Base-by-base conservation (phyloP, 2,329 filamentous ascomycete genomes). In the Penicillium sp. region DNA sequence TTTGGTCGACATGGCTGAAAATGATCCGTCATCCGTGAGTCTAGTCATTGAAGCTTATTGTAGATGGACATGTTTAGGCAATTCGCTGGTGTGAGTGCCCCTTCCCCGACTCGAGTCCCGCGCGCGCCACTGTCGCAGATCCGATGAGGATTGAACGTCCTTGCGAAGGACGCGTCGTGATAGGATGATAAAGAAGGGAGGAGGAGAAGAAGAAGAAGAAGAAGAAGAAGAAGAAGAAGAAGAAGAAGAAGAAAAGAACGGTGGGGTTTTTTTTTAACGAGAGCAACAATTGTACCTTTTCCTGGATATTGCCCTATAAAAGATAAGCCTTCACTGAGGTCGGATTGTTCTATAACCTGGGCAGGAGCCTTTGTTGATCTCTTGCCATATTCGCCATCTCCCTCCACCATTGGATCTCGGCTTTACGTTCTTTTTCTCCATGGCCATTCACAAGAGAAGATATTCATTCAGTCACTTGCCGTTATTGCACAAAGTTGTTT, bases 91-190 rank as follows among this genome's bases (percentile, higher is more conserved):
- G 37, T 41, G 19, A 41, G 19, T 41, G n/a, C n/a, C n/a, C 39
- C 39, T 13, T 10, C 19, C 29, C 27, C 37, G 47, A 50, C 50
- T 44, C 59, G 24, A 31, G 27, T 46, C 56, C 41, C 51, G 24
- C 37, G 48, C 53, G 60, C 46, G 49, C 52, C 41, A 55, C 48
- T 56, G 60, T 63, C 63, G 61, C 63, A 66, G 51, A 57, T 57
- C 59, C 63, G 63, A 66, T 66, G 63, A 66, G 61, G 53, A 57
- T 57, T 55, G 57, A 57, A 57, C 52, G 26, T 57, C 50, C 55
- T 29, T 31, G 43, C 53, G n/a, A n/a, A n/a, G 37, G 9, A 22
- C 19, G 19, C 7, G 37, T 10, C n/a, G 19, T 19, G 19, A n/a
- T 11, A 22, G n/a, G 2, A 19, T 9, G n/a, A 3, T 8, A n/a